Evolutionary conservation across 345 rosid species (phyloP).

Genomic region (Schrenkiella parvula): DNA sequence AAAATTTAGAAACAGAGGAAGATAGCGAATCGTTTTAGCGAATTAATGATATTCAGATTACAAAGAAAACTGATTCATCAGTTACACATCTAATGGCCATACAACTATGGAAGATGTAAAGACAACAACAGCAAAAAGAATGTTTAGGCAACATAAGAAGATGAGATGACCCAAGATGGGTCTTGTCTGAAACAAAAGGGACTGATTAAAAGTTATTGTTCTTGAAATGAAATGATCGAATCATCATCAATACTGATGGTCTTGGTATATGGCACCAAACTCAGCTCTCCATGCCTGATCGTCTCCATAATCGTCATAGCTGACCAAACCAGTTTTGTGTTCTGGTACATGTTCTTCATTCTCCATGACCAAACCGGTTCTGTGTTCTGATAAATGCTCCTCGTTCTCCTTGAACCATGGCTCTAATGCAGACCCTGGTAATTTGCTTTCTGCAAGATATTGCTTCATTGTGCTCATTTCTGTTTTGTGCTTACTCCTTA

Average conservation of each 20-base stretch:
- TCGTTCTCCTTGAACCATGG: constrained; percentile 30
- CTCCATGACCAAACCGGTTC: constrained; percentile 1
- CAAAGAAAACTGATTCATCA: background rate
- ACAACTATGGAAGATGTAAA: constrained; percentile 13
- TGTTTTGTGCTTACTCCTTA: constrained; percentile 84
- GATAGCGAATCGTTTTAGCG: background rate
- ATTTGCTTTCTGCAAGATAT: constrained; percentile 80
- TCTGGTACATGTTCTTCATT: background rate
- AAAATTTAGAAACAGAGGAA: no score
- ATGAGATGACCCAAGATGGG: constrained; percentile 24
- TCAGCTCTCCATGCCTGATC: constrained; percentile 97
- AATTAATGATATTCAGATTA: background rate
- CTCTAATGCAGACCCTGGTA: constrained; percentile 73
- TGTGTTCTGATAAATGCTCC: background rate
- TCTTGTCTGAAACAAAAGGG: background rate
- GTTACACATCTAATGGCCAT: background rate
- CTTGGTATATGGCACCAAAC: constrained; percentile 85
- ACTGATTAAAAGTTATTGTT: background rate
- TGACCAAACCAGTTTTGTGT: constrained; percentile 18
- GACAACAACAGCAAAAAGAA: constrained; percentile 1
- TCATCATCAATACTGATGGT: constrained; percentile 37
- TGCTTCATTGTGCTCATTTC: constrained; percentile 94
- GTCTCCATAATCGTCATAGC: constrained; percentile 37
- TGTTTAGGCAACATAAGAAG: background rate
- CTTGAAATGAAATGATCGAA: background rate